These are phyloP conservation scores for Fusarium torreyae DNA, from an alignment of 2,329 filamentous ascomycete genomes.

Conservation along the genomic window DNA sequence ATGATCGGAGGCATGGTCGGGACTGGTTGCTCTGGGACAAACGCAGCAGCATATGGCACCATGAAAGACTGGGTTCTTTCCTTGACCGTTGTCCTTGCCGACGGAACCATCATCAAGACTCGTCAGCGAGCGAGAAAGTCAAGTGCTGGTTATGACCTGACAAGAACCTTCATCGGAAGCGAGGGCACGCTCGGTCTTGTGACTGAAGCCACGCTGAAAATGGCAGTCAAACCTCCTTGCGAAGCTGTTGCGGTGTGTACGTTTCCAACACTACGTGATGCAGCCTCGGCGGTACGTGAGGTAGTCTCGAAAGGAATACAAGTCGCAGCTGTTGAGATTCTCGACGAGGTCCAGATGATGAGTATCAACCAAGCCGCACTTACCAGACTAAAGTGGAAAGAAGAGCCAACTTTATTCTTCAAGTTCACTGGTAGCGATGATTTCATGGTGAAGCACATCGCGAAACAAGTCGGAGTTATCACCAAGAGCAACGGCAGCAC, in stretches of 20 bases:
- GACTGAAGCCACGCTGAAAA: conserved; percentile 76
- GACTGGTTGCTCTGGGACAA: conserved; percentile 83
- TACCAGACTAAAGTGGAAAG: conserved; percentile 79
- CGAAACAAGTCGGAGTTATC: conserved; percentile 75
- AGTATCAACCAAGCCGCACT: conserved; percentile 82
- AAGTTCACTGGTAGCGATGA: conserved; percentile 86
- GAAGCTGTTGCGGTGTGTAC: conserved; percentile 84
- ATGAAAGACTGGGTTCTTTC: conserved; percentile 93
- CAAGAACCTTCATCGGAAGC: conserved; percentile 84
- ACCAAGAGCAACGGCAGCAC: conserved; percentile 69
- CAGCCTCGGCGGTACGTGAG: conserved; percentile 78
- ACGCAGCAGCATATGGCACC: conserved; percentile 84
- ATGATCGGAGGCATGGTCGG: conserved; percentile 88
- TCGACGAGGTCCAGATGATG: conserved; percentile 90
- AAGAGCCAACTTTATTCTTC: conserved; percentile 84
- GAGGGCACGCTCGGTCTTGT: conserved; percentile 86
- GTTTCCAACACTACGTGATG: conserved; percentile 82
- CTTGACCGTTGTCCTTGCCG: conserved; percentile 83
- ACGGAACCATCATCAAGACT: conserved; percentile 85
- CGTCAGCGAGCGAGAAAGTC: conserved; percentile 82
- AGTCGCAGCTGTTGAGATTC: conserved; percentile 84
- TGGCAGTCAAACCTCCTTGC: conserved; percentile 81
- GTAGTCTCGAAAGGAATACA: conserved; percentile 81
- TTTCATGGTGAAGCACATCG: conserved; percentile 84
- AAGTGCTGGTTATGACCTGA: conserved; percentile 87